A percentile compares a stretch with the other conserved stretches of the same genome.
These are phyloP conservation scores for Colletotrichum shisoi DNA, from an alignment of 2,329 filamentous ascomycete genomes.

Conservation along the genomic window DNA sequence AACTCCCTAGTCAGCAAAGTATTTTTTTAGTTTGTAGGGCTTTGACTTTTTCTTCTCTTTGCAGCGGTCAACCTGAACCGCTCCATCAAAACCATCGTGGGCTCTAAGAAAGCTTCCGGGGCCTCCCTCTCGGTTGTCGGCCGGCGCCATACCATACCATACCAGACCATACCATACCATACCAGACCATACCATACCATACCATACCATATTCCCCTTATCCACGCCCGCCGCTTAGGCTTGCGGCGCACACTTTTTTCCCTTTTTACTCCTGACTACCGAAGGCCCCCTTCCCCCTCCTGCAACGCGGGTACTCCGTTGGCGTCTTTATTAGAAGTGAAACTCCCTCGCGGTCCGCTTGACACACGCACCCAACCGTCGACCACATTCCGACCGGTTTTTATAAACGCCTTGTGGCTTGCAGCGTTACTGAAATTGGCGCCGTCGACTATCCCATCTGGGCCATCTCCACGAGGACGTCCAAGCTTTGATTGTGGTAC, in stretches of 20 bases:
- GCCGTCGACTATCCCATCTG: conserved; percentile 24
- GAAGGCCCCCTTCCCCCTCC: conserved; percentile 12
- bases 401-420: conserved; percentile 35
- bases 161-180: too few species aligned
- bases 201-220: background rate
- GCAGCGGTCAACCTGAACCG: conserved; percentile 32
- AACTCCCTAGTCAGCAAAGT: conserved; percentile 13
- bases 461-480: conserved; percentile 31
- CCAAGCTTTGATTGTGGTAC: conserved; percentile 30
- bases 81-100: conserved; percentile 32
- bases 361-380: conserved; percentile 6
- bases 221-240: conserved; percentile 10
- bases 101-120: conserved; percentile 28
- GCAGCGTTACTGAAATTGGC: conserved; percentile 14
- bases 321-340: conserved; percentile 33
- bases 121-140: conserved; percentile 29
- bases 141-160: conserved; percentile 3
- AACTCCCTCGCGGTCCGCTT: conserved; percentile 6
- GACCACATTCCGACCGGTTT: conserved; percentile 17
- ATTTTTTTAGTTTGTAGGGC: conserved; percentile 24
- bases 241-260: conserved; percentile 1
- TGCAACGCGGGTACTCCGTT: conserved; percentile 22
- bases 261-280: conserved; percentile 29
- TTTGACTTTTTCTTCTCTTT: conserved; percentile 22
- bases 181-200: too few species aligned